These are phyloP conservation scores for Colletotrichum coccodes DNA, from an alignment of 2,329 filamentous ascomycete species.

Conservation along the genomic window DNA sequence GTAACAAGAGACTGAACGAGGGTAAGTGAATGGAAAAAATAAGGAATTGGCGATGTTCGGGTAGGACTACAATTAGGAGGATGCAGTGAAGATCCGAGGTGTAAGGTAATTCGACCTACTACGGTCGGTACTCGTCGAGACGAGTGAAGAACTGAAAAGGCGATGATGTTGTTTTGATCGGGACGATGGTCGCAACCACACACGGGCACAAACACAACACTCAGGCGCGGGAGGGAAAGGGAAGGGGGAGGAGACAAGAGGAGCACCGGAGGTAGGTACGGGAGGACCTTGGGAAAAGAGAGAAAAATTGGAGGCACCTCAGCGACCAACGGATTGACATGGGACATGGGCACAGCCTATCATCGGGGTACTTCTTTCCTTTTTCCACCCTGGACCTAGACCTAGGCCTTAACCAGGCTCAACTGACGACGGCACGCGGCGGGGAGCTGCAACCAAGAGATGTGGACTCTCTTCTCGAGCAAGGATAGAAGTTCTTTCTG, in stretches of 20 bases:
- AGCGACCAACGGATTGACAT: constrained; percentile 9
- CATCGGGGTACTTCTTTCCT: constrained; percentile 5
- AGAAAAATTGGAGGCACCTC: constrained; percentile 24
- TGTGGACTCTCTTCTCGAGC: constrained; percentile 15
- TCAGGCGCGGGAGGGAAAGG: constrained; percentile 14
- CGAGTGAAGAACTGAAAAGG: constrained; percentile 17
- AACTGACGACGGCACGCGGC: constrained; percentile 22
- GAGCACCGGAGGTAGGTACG: constrained; percentile 8
- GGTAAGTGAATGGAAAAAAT: constrained; percentile 1
- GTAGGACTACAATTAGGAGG: constrained; percentile 29
- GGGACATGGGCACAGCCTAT: constrained; percentile 32
- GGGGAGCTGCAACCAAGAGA: constrained; percentile 23
- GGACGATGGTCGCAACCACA: constrained; percentile 24
- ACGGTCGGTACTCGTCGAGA: constrained; percentile 15
- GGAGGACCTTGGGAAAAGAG: constrained; percentile 26
- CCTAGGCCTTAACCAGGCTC: constrained; percentile 17
- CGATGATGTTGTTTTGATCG: constrained; percentile 14
- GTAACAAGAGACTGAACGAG: constrained; percentile 24
- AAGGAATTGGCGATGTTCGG: background rate
- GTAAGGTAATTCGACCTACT: constrained; percentile 12
- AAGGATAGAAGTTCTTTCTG: constrained; percentile 18
- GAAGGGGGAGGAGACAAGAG: constrained; percentile 2
- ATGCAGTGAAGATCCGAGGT: constrained; percentile 16
- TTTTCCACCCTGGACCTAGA: constrained; percentile 14
- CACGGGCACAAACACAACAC: constrained; percentile 13